phyloP scores from a whole-genome alignment of 2,329 filamentous ascomycete genomes.

The Tolypocladium pustulatum region DNA sequence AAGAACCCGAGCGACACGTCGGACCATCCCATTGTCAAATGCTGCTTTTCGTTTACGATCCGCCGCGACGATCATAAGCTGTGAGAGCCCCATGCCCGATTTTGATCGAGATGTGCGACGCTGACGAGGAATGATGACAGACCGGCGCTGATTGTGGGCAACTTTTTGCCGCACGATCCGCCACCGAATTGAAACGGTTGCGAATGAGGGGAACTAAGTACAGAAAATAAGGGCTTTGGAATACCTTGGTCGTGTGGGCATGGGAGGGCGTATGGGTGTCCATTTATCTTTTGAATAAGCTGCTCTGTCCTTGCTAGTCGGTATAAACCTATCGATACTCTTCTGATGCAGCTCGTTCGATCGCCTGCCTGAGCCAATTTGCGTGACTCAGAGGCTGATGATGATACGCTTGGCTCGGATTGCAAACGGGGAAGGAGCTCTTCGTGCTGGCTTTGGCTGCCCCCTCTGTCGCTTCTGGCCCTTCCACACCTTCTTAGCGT shows the following conservation, averaged over 20 bases:
- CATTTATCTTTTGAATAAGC: background rate
- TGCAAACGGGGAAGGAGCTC: background rate
- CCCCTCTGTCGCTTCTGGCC: background rate
- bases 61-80: slow-evolving; percentile 91
- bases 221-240: slow-evolving; percentile 1
- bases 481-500: background rate
- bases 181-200: slow-evolving; percentile 7
- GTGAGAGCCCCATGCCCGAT: slow-evolving; percentile 43
- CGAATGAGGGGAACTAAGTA: background rate
- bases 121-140: slow-evolving; percentile 31
- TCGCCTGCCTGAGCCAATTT: background rate
- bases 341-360: background rate
- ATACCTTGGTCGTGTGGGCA: background rate
- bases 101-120: background rate
- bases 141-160: slow-evolving; percentile 89
- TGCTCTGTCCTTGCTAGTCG: background rate
- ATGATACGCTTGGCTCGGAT: background rate
- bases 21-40: slow-evolving; percentile 67
- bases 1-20: slow-evolving; percentile 68
- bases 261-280: background rate
- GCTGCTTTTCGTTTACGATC: slow-evolving; percentile 97
- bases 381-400: background rate
- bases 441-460: background rate
- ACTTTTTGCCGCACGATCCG: slow-evolving; percentile 83
- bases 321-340: background rate